Evolutionary conservation across 768 basidiomycete species (phyloP).

Genomic region (Suillus paluster): DNA sequence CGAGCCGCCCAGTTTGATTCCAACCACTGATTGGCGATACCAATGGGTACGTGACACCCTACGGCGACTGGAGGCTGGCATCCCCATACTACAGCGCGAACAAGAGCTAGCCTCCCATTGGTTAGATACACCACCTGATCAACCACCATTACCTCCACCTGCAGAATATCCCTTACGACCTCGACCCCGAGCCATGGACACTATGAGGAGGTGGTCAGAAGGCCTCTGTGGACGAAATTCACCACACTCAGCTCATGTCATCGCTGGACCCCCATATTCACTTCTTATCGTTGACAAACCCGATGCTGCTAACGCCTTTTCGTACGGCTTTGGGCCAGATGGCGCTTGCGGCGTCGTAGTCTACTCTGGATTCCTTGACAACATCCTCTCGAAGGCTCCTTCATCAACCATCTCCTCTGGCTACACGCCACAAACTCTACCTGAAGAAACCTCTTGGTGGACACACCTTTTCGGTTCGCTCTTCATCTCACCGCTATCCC

Average conservation of each 20-base stretch:
- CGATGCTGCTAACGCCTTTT: conserved; percentile 88
- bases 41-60: conserved; percentile 84
- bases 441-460: conserved; percentile 46
- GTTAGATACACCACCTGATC: conserved; percentile 52
- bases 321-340: conserved; percentile 92
- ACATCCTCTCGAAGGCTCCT: conserved; percentile 62
- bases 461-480: conserved; percentile 52
- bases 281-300: conserved; percentile 88
- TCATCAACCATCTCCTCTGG: conserved; percentile 27
- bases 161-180: conserved; percentile 83
- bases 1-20: conserved; percentile 65
- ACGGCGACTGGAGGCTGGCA: conserved; percentile 72
- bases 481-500: conserved; percentile 35
- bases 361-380: conserved; percentile 91
- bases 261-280: conserved; percentile 87
- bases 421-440: conserved; percentile 14
- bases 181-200: conserved; percentile 77
- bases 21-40: conserved; percentile 86
- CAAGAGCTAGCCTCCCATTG: conserved; percentile 58
- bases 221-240: conserved; percentile 49
- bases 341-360: conserved; percentile 94
- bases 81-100: conserved; percentile 70
- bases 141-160: conserved; percentile 76
- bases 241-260: conserved; percentile 53
- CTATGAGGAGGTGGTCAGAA: conserved; percentile 62